Evolutionary conservation across 768 basidiomycete species (phyloP), one percentile per base, ranked within the genome.

Genomic region (Rhizopogon rudus): DNA sequence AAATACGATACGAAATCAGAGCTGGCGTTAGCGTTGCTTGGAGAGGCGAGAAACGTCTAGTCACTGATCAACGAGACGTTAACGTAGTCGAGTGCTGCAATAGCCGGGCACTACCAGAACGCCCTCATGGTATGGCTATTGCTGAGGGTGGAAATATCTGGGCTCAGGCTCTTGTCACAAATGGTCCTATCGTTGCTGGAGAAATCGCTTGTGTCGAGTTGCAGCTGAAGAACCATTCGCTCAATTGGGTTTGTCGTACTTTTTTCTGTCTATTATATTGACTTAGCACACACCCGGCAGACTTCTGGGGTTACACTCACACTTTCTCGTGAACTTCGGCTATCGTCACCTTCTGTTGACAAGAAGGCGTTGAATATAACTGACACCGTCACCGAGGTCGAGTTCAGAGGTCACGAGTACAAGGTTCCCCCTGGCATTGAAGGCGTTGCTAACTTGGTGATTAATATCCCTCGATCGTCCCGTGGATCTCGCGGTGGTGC

Each of bases 81-180:
- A 83, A 86, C 44, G 80, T 93, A 6, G 81, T 90, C 1, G 87
- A 88, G 63, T 59, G 61, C 37, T 76, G 76, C 45, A 66, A 77
- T 35, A 69, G 73, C 48, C 62, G 65, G 13, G 61, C 61, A n/a
- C 57, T 72, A 50, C 57, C 70, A 1, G 75, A 77, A 22, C 46
- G 46, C 20, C 81, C 83, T 1, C 82, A 87, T 57, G 82, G 75
- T 6, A 79, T 87, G 3, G 76, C 81, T 8, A 81, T 93, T 25
- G 87, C 84, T 0, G 91, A 93, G 64, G 81, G 79, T 59, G 91
- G 91, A 5, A 91, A 87, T 68, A 77, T 93, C 31, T 90, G 88
- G 84, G 79, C 81, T 44, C 86, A 87, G 62, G 90, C 81, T 1
- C 80, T 72, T 52, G 65, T 93, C 16, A 70, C 88, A 22, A 86